A percentile compares a stretch with the other conserved stretches of the same genome.
phyloP scores from a whole-genome alignment of 345 rosid genomes.

The Eucalyptus sideroxylon region DNA sequence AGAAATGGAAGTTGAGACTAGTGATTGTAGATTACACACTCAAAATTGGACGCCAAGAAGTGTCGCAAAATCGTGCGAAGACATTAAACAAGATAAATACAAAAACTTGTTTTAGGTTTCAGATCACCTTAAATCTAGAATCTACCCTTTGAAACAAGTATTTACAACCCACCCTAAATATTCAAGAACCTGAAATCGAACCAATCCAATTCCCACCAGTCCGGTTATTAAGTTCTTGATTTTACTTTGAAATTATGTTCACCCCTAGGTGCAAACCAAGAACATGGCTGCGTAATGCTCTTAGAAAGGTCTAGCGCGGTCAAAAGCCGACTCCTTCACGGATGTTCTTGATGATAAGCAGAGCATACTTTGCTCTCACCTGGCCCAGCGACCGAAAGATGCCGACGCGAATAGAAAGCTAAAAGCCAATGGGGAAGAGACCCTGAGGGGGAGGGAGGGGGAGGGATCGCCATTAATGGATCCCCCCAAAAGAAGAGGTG shows the following conservation, averaged over 20 bases:
- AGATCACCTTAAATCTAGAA: no score
- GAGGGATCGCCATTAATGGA: not conserved
- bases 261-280: not conserved
- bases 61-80: accelerated
- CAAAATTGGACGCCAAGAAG: no score
- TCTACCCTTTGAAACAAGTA: no score
- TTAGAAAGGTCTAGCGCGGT: not conserved
- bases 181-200: no score
- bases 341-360: not conserved
- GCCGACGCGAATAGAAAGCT: not conserved
- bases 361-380: not conserved
- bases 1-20: no score
- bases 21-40: no score
- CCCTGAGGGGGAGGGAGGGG: not conserved
- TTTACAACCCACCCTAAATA: no score
- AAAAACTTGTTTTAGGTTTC: no score
- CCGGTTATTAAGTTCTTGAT: no score
- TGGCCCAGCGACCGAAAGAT: not conserved
- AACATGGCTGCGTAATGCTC: not conserved
- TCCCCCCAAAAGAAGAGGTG: not conserved
- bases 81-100: no score
- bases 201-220: no score
- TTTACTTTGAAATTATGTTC: no score
- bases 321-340: not conserved
- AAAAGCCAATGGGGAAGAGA: not conserved